Evolutionary conservation across 2,329 filamentous ascomycete genomes (phyloP).

Genomic region (Fusarium gaditjirri): DNA sequence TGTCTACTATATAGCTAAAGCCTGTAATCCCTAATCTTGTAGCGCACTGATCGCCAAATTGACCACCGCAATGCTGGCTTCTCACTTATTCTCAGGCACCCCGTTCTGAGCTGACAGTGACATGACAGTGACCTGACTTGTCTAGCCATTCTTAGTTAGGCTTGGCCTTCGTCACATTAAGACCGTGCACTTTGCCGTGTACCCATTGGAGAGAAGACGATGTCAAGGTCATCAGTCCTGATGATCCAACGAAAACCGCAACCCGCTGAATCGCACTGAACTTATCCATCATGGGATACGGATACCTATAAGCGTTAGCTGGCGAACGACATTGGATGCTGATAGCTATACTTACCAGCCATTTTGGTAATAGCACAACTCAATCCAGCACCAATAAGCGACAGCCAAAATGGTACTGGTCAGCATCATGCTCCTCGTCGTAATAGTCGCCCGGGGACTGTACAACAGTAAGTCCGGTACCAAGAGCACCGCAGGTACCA

Average conservation of each 20-base stretch:
- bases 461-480: neutral
- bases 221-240: neutral
- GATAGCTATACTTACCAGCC: neutral
- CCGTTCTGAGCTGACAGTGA: fast-evolving
- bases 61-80: neutral
- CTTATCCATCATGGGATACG: constrained; percentile 18
- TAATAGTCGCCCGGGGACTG: neutral
- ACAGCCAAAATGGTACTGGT: constrained; percentile 3
- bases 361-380: constrained; percentile 12
- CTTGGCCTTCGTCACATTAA: neutral
- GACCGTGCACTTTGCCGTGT: neutral
- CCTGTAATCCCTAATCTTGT: neutral
- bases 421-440: constrained; percentile 4
- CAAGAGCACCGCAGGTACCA: neutral
- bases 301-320: neutral
- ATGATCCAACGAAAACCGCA: constrained; percentile 5
- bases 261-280: neutral
- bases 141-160: neutral
- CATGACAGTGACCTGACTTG: neutral
- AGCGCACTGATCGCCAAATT: fast-evolving
- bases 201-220: constrained; percentile 1
- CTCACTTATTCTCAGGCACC: fast-evolving
- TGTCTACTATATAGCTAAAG: fast-evolving
- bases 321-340: fast-evolving
- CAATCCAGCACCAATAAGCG: constrained; percentile 12